These are phyloP conservation scores for Microglena sp. DNA, from an alignment of 139 green algal species.

Conservation along the genomic window DNA sequence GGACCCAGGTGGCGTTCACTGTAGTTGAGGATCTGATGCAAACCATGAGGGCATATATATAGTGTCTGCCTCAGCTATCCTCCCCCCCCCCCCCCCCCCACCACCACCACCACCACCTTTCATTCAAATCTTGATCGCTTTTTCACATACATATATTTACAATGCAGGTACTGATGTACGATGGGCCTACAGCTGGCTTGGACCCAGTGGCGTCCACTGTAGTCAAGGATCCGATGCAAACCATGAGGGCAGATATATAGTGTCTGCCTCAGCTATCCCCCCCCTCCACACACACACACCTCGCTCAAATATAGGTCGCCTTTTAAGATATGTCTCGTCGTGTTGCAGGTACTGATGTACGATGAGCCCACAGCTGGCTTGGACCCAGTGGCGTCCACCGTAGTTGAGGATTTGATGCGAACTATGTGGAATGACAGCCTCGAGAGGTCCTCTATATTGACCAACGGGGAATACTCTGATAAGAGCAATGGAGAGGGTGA, in stretches of 20 bases:
- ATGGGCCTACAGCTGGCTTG: constrained; percentile 95
- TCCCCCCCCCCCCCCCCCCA: no score
- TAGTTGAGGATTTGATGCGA: constrained; percentile 17
- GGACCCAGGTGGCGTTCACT: constrained; percentile 86
- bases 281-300: no score
- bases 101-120: not conserved
- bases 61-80: no score
- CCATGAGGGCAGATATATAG: no score
- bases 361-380: constrained; percentile 97
- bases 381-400: constrained; percentile 84
- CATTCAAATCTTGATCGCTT: no score
- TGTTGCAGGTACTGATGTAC: constrained; percentile 89
- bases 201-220: constrained; percentile 84
- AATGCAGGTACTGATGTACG: constrained; percentile 99
- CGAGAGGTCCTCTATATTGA: no score
- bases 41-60: no score
- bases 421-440: not conserved
- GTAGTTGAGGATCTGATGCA: constrained; percentile 17
- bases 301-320: constrained; percentile 18
- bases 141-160: no score
- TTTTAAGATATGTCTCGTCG: no score
- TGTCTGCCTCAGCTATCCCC: no score
- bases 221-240: constrained; percentile 15
- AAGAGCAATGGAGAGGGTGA: no score
- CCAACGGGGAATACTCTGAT: no score